Evolutionary conservation across 805 yeast species (phyloP), one percentile per base, ranked within the genome.

Genomic region (Myxozyma neotropica): DNA sequence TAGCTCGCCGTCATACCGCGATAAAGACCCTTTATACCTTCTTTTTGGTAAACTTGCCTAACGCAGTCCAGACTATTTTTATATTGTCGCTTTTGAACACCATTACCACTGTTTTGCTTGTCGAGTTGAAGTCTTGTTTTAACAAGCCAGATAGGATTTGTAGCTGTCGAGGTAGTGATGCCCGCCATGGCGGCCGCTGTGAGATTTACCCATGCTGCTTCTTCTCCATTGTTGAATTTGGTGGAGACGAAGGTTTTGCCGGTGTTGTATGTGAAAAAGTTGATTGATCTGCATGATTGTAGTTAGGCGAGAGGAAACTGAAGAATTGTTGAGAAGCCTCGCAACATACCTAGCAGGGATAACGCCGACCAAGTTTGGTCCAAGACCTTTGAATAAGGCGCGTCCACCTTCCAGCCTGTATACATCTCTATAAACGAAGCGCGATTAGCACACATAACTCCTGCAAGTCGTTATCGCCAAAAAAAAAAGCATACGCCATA

Each of bases 111-210:
- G 19, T 63, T 50, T 35, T 88, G 81, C 71, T 86, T 88, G 73
- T 94, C 99, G 53, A 94, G 79, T 72, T 94, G 99, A 54, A 94
- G 81, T 69, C 99, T 80, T 0, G 99, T 94, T 75, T 94, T 94
- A 61, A 94, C 86, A 61, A 94, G 78, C 99, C 99, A 94, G 58
- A 94, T 94, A 12, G 99, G 99, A 72, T 94, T 94, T 0, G 99
- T 94, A 13, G 91, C 96, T 0, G 99, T 93, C 3, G 96, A 87
- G 0, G 99, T 94, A 17, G 87, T 93, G 71, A 93, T 78, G 3
- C 99, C 99, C 0, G 99, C 99, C 68, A 81, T 80, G 0, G 92
- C 84, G 4, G 97, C 99, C 1, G 97, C 84, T 39, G 84, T 70
- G 56, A 95, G 77, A 75, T 94, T 98, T 21, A 94, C 83, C 83